phyloP scores from a whole-genome alignment of 768 basidiomycete genomes.

The Boletellus ananiceps region DNA sequence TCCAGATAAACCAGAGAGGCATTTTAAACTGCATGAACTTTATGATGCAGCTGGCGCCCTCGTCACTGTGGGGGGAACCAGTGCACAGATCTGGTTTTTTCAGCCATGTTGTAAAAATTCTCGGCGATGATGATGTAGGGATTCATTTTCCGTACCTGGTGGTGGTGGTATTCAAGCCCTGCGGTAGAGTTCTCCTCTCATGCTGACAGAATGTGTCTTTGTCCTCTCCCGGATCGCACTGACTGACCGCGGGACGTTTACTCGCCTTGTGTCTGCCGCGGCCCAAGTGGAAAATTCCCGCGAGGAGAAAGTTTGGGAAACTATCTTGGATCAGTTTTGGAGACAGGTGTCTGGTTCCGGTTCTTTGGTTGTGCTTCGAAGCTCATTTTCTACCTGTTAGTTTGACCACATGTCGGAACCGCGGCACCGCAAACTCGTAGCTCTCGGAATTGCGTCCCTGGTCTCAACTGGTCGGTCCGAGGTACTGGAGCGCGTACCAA shows the following conservation, averaged over 20 bases:
- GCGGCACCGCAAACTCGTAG: slow-evolving; percentile 74
- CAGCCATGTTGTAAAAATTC: slow-evolving; percentile 49
- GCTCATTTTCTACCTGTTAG: slow-evolving; percentile 35
- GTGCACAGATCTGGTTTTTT: slow-evolving; percentile 77
- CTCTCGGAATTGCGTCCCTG: slow-evolving; percentile 76
- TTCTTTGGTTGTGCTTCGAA: neutral
- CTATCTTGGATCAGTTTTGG: slow-evolving; percentile 78
- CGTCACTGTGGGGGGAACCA: slow-evolving; percentile 64
- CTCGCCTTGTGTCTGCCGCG: slow-evolving; percentile 63
- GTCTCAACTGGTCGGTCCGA: slow-evolving; percentile 71
- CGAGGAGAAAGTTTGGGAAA: slow-evolving; percentile 58
- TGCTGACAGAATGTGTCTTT: slow-evolving; percentile 65
- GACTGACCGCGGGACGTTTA: slow-evolving; percentile 61
- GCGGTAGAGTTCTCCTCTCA: slow-evolving; percentile 26
- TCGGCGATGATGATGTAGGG: slow-evolving; percentile 64
- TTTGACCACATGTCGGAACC: slow-evolving; percentile 91
- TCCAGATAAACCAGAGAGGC: slow-evolving; percentile 54
- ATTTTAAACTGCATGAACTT: slow-evolving; percentile 57
- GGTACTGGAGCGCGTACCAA: slow-evolving; percentile 64
- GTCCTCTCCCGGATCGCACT: slow-evolving; percentile 72
- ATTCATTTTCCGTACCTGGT: slow-evolving; percentile 1
- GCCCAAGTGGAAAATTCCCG: slow-evolving; percentile 43
- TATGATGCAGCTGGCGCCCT: slow-evolving; percentile 59
- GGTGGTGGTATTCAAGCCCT: slow-evolving; percentile 7
- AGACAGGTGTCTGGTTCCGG: slow-evolving; percentile 50